Evolutionary conservation across 192 early-diverging fungal genomes (phyloP).

Genomic region (Spinellus fusiger): DNA sequence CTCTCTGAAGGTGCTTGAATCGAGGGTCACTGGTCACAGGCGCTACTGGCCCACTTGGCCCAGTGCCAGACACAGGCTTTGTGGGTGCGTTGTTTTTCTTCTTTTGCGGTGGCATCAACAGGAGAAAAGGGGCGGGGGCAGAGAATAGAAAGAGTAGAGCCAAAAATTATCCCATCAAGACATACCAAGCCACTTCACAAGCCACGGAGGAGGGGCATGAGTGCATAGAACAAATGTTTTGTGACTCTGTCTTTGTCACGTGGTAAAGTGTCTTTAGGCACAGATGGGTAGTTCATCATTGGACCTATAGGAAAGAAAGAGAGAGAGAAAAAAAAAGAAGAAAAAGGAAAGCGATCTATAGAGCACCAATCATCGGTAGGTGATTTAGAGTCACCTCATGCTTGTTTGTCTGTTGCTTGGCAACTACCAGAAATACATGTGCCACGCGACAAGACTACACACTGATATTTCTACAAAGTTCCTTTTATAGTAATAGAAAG

Average conservation of each 20-base stretch:
- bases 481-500: too few species aligned
- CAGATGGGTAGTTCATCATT: too few species aligned
- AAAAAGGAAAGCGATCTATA: neutral
- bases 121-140: neutral
- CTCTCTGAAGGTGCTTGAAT: constrained; percentile 71
- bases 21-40: constrained; percentile 58
- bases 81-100: neutral
- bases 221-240: too few species aligned
- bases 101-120: neutral
- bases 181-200: neutral
- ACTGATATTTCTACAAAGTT: too few species aligned
- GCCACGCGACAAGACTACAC: neutral
- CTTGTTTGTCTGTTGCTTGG: neutral
- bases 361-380: neutral
- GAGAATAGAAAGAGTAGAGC: neutral
- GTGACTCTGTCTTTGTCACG: too few species aligned
- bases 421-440: neutral
- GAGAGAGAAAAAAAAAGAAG: neutral
- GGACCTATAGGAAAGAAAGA: neutral
- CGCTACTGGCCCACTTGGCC: neutral
- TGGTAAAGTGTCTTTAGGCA: too few species aligned
- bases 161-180: neutral
- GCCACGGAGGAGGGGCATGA: neutral
- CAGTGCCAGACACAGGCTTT: neutral
- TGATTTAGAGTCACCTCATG: neutral